Evolutionary conservation across 352 stramenopile species (phyloP), one percentile per base, ranked within the genome.

Genomic region (Globisporangium mamillatum): DNA sequence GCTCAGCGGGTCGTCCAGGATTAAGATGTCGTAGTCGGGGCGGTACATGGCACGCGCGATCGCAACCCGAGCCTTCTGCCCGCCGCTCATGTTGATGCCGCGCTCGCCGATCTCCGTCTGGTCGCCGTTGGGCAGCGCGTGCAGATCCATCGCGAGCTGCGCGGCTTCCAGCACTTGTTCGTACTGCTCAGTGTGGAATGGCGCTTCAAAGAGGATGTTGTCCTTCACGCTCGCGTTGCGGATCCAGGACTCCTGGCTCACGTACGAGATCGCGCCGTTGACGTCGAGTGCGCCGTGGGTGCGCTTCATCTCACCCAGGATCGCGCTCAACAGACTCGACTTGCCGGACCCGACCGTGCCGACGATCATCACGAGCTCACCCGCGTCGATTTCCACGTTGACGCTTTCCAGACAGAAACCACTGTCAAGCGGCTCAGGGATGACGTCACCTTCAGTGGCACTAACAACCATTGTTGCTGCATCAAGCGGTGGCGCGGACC

Each of bases 1-100:
- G 68, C 84, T 93, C 7, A 99, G 68, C 16, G 93, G 88, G 66
- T 99, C 97, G 69, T 99, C 97, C 14, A 99, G 75, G 29, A 99
- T 72, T 66, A 97, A 84, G 22, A 99, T 73, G 68, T 99, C 94
- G 1, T 85, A 83, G 24, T 82, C 69, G 9, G 84, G 62, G 85
- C 65, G 80, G 75, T 99, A 99, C 55, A 98, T 88, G 0, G 88
- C 92, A 6, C 97, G 77, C 6, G 97, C 97, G 10, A 99, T 77
- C 0, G 82, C 81, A 6, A 98, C 83, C 24, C 94, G 84, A 53
- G 80, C 73, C 63, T 90, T 89, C 57, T 92, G 84, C 0, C 84
- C 84, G 10, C 84, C 84, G 38, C 77, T 84, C 9, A 92, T 64
- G 32, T 80, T 86, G 46, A 90, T 86, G 0, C 84, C 84, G 32